Evolutionary conservation across 1,284 basidiomycete genomes (phyloP).

Genomic region (Ceratobasidium sp.): DNA sequence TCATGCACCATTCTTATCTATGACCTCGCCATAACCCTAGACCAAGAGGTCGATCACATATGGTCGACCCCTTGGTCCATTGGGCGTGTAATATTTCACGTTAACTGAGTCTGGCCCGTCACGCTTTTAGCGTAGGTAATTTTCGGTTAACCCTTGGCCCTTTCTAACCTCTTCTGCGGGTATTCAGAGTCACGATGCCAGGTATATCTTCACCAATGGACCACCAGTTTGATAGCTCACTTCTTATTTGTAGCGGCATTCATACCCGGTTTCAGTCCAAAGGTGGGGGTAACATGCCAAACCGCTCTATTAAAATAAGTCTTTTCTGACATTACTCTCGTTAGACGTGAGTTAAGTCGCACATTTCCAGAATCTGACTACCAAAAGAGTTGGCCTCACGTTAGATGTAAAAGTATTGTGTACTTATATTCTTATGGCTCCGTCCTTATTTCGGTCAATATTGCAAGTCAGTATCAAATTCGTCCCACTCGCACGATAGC

Average conservation of each 20-base stretch:
- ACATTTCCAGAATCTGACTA: too few species aligned
- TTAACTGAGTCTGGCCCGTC: background rate
- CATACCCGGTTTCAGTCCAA: background rate
- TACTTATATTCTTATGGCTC: too few species aligned
- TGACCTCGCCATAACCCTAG: background rate
- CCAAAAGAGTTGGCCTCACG: too few species aligned
- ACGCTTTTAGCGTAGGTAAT: background rate
- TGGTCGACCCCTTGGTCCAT: background rate
- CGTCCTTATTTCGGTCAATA: too few species aligned
- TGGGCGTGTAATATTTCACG: background rate
- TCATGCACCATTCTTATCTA: background rate
- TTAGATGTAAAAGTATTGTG: too few species aligned
- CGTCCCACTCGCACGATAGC: too few species aligned
- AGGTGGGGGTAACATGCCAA: too few species aligned
- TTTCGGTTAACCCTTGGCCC: background rate
- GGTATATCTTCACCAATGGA: background rate
- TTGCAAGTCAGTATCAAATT: too few species aligned
- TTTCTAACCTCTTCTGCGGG: background rate
- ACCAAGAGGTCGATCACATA: background rate
- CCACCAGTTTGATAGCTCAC: background rate
- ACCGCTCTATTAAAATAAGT: too few species aligned
- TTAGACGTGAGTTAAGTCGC: too few species aligned
- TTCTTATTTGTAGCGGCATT: background rate
- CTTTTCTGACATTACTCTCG: too few species aligned
- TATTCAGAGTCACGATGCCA: background rate